Evolutionary conservation across 208 protist species (phyloP).

Genomic region (Crithidia brevicula): DNA sequence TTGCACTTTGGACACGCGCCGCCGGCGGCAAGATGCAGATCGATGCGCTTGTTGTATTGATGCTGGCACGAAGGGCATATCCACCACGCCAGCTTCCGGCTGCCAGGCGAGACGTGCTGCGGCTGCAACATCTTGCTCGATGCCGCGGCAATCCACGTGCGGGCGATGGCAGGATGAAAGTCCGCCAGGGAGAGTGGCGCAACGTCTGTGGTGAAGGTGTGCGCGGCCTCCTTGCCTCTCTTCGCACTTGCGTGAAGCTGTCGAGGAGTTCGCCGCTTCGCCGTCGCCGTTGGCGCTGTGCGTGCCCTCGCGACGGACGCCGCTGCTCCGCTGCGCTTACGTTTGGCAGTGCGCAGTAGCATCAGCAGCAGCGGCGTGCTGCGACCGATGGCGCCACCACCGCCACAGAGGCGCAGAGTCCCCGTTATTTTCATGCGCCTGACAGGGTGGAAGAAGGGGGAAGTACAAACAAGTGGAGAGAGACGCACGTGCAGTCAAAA

Average conservation of each 20-base stretch:
- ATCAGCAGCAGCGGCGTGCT: constrained; percentile 2
- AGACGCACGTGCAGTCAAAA: neutral
- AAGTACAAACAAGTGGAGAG: neutral
- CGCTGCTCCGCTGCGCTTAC: neutral
- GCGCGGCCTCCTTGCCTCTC: neutral
- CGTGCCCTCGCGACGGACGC: no score
- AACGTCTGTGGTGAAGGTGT: neutral
- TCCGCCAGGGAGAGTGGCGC: constrained; percentile 37
- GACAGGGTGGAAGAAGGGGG: neutral
- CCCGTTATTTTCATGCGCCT: neutral
- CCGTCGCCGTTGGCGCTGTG: no score
- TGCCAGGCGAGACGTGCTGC: constrained; percentile 68
- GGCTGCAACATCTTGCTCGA: constrained; percentile 87
- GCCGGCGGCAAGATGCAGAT: constrained; percentile 71
- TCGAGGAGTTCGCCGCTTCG: neutral
- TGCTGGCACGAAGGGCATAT: constrained; percentile 62
- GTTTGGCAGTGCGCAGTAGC: constrained; percentile 3
- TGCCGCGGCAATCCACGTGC: constrained; percentile 67
- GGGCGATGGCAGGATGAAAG: constrained; percentile 71
- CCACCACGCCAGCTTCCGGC: constrained; percentile 84
- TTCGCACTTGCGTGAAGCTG: neutral
- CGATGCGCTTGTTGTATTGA: constrained; percentile 73
- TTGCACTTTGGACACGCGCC: constrained; percentile 76
- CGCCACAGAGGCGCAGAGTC: constrained; percentile 1
- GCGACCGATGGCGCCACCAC: constrained; percentile 1